phyloP scores from a whole-genome alignment of 208 protist species.

The Blechomonas ayalai region DNA sequence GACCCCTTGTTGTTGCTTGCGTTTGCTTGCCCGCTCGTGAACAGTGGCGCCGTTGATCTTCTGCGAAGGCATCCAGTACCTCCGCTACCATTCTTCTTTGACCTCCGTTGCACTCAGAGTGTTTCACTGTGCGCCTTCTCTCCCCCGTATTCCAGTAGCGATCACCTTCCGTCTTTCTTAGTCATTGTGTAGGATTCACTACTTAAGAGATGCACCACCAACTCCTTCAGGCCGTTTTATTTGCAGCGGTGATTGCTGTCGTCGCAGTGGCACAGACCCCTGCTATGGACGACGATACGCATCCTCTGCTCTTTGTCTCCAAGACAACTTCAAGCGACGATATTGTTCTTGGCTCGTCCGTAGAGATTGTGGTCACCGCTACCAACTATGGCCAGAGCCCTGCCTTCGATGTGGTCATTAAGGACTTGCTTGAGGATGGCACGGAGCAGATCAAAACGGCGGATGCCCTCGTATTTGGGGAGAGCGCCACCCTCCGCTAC shows the following conservation, averaged over 20 bases:
- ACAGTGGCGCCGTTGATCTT: too few species aligned
- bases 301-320: constrained; percentile 71
- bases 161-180: too few species aligned
- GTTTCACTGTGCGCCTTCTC: too few species aligned
- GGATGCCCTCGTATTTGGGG: constrained; percentile 49
- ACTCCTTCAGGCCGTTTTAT: constrained; percentile 3
- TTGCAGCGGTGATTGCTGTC: constrained; percentile 7
- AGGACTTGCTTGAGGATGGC: constrained; percentile 52
- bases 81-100: too few species aligned
- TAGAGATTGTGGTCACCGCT: constrained; percentile 72
- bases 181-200: too few species aligned
- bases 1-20: too few species aligned
- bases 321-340: constrained; percentile 68
- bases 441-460: constrained; percentile 33
- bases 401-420: constrained; percentile 61
- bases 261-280: constrained; percentile 3
- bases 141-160: too few species aligned
- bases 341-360: constrained; percentile 56
- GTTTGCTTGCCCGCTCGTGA: too few species aligned
- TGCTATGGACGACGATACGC: constrained; percentile 10
- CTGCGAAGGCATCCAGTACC: too few species aligned
- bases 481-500: constrained; percentile 60
- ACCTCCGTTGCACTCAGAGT: too few species aligned
- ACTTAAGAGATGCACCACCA: constrained; percentile 1
- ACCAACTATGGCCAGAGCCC: constrained; percentile 75